Conservation (phyloP, 2,329 filamentous ascomycete species). For the Penicillium sp. region DNA sequence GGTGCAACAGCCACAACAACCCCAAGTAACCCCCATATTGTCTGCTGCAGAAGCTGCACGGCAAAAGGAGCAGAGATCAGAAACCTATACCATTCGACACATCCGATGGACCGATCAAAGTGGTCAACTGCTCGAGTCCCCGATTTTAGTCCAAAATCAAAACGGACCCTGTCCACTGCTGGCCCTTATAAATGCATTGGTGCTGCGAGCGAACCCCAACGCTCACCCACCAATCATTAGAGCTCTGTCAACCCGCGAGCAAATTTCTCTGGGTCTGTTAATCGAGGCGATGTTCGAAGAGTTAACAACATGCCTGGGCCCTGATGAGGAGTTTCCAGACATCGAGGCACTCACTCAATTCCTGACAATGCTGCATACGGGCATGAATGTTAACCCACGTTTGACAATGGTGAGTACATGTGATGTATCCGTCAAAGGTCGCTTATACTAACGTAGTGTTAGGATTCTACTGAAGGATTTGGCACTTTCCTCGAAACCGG, state of each 20-base stretch:
- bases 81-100: constrained; percentile 92
- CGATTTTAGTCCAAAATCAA: constrained; percentile 86
- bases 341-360: constrained; percentile 86
- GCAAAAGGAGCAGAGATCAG: constrained; percentile 54
- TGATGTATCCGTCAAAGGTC: background rate
- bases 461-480: constrained; percentile 41
- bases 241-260: constrained; percentile 75
- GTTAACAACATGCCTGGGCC: constrained; percentile 74
- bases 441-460: background rate
- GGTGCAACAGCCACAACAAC: constrained; percentile 1
- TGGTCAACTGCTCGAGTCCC: constrained; percentile 70
- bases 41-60: constrained; percentile 36
- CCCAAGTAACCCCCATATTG: constrained; percentile 12
- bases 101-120: constrained; percentile 76
- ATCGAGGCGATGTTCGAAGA: constrained; percentile 92
- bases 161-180: constrained; percentile 94
- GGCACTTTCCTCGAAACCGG: constrained; percentile 83
- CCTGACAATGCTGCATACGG: constrained; percentile 82
- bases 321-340: constrained; percentile 72
- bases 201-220: constrained; percentile 72
- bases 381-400: constrained; percentile 96
- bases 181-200: constrained; percentile 88
- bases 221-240: constrained; percentile 71
- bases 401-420: constrained; percentile 61
- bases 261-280: constrained; percentile 80